Evolutionary conservation across 2,329 filamentous ascomycete genomes (phyloP).

Genomic region (Colletotrichum zoysiae): DNA sequence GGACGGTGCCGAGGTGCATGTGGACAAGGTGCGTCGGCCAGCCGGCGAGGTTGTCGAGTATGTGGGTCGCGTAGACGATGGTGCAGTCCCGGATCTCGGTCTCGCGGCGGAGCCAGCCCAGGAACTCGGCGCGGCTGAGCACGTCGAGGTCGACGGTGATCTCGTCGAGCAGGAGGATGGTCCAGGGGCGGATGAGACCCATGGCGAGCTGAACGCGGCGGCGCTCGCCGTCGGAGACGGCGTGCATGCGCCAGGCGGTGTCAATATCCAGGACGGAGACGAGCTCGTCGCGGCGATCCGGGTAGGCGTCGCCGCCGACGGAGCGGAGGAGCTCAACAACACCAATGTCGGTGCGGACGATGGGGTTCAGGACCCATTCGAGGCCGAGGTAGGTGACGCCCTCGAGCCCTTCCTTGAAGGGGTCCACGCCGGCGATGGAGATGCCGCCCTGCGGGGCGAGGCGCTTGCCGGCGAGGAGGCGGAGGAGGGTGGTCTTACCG

Average conservation of each 20-base stretch:
- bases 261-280: slow-evolving; percentile 93
- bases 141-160: slow-evolving; percentile 98
- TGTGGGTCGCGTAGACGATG: slow-evolving; percentile 97
- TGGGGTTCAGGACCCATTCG: slow-evolving; percentile 98
- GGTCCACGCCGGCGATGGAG: slow-evolving; percentile 84
- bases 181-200: slow-evolving; percentile 93
- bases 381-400: slow-evolving; percentile 97
- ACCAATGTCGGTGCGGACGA: slow-evolving; percentile 94
- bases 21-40: slow-evolving; percentile 98
- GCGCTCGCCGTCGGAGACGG: slow-evolving; percentile 92
- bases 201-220: slow-evolving; percentile 94
- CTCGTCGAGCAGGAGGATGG: slow-evolving; percentile 90
- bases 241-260: slow-evolving; percentile 92
- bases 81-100: slow-evolving; percentile 86
- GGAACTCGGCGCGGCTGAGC: slow-evolving; percentile 84
- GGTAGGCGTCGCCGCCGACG: slow-evolving; percentile 88
- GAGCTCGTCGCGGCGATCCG: slow-evolving; percentile 86
- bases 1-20: slow-evolving; percentile 90
- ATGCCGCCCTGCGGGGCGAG: slow-evolving; percentile 84
- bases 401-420: slow-evolving; percentile 89
- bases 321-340: slow-evolving; percentile 86
- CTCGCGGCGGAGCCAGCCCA: slow-evolving; percentile 87
- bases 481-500: slow-evolving; percentile 96
- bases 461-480: slow-evolving; percentile 93
- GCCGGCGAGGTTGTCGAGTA: slow-evolving; percentile 91